A percentile compares a stretch with the other conserved stretches of the same genome.
phyloP scores from a whole-genome alignment of 2,329 filamentous ascomycete genomes.

The Paraphoma sp. region DNA sequence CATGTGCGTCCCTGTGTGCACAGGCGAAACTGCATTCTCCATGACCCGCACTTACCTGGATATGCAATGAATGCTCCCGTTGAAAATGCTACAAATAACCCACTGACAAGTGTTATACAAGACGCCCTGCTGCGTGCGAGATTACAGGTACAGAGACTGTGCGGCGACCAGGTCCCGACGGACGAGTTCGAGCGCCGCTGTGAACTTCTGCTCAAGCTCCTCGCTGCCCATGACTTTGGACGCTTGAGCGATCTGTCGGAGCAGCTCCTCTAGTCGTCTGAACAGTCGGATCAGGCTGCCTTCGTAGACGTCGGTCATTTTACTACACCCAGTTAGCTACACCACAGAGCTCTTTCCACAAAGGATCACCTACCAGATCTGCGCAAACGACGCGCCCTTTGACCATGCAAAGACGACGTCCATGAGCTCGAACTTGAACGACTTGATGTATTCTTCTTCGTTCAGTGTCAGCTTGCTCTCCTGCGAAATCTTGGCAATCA shows the following conservation, averaged over 20 bases:
- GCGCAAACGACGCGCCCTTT: slow-evolving; percentile 84
- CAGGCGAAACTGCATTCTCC: slow-evolving; percentile 24
- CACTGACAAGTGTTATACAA: slow-evolving; percentile 22
- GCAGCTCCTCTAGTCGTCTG: slow-evolving; percentile 89
- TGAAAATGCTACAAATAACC: slow-evolving; percentile 18
- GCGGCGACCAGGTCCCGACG: slow-evolving; percentile 93
- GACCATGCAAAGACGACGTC: slow-evolving; percentile 94
- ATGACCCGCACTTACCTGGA: slow-evolving; percentile 20
- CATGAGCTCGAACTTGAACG: slow-evolving; percentile 95
- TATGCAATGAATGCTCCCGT: not conserved
- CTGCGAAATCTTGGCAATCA: slow-evolving; percentile 90
- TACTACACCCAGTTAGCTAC: slow-evolving; percentile 61
- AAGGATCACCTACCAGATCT: slow-evolving; percentile 80
- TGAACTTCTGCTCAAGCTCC: slow-evolving; percentile 91
- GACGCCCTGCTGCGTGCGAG: slow-evolving; percentile 2
- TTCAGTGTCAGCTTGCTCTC: slow-evolving; percentile 95
- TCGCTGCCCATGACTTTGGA: slow-evolving; percentile 98
- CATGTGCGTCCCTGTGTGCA: slow-evolving; percentile 25
- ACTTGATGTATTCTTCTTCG: slow-evolving; percentile 89
- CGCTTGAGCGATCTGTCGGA: slow-evolving; percentile 94
- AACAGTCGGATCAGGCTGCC: slow-evolving; percentile 96
- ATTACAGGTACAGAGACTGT: slow-evolving; percentile 81
- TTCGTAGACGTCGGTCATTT: slow-evolving; percentile 99
- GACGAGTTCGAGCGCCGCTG: slow-evolving; percentile 82
- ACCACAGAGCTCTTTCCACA: not conserved